phyloP scores from a whole-genome alignment of 495 filamentous ascomycete species.

The Hapsidospora chrysogenum region DNA sequence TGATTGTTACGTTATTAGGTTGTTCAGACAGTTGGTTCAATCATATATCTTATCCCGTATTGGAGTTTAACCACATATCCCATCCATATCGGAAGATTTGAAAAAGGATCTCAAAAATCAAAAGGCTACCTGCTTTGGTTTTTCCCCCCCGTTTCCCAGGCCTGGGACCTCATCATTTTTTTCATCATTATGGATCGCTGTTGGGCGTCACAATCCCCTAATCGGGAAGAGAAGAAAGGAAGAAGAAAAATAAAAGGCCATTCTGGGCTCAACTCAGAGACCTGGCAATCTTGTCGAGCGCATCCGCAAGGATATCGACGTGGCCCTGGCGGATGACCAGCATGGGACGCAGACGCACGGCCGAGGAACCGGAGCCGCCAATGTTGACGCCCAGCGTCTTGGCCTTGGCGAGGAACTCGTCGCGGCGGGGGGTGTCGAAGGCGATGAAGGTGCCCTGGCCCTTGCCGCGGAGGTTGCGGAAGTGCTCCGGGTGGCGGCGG shows the following conservation, averaged over 20 bases:
- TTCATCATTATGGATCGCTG: not conserved
- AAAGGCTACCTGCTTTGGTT: no score
- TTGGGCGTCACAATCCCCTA: not conserved
- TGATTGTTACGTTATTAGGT: no score
- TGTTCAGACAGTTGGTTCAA: no score
- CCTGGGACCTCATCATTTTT: not conserved
- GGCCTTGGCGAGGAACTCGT: constrained; percentile 66
- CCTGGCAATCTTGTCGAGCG: constrained; percentile 60
- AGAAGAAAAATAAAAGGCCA: no score
- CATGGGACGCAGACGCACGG: constrained; percentile 86
- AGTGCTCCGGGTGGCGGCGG: constrained; percentile 61
- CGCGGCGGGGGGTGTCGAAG: constrained; percentile 76
- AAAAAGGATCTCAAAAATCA: no score
- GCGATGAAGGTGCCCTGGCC: constrained; percentile 94
- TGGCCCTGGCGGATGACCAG: constrained; percentile 90
- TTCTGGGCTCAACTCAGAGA: constrained; percentile 12
- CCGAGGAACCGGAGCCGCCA: constrained; percentile 66
- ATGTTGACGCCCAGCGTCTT: constrained; percentile 85
- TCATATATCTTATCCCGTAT: no score
- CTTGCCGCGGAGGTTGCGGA: constrained; percentile 83
- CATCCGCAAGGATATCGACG: constrained; percentile 40
- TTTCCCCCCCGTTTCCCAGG: no score
- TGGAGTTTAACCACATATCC: no score
- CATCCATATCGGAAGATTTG: no score
- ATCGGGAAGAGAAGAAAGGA: no score